These are phyloP conservation scores for Prunus dulcis DNA, from an alignment of 306 rosid genomes.

Conservation along the genomic window DNA sequence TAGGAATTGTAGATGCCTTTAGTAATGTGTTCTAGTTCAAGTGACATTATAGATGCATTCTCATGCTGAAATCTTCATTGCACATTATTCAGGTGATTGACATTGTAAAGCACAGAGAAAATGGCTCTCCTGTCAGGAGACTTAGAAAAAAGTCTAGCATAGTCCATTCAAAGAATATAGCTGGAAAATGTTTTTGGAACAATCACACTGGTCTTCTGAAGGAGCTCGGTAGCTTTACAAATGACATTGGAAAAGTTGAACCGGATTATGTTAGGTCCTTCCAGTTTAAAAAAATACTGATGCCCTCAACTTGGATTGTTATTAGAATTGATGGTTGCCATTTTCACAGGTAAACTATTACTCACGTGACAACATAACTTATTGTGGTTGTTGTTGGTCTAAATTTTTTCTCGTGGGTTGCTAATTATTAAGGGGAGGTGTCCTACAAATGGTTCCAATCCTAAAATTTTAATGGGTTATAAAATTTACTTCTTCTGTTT, in stretches of 20 bases:
- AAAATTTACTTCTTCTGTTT: neutral
- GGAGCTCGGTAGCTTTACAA: conserved; percentile 68
- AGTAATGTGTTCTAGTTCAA: neutral
- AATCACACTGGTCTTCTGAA: conserved; percentile 49
- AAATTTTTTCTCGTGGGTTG: neutral
- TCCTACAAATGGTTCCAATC: neutral
- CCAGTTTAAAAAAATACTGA: conserved; percentile 54
- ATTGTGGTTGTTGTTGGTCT: neutral
- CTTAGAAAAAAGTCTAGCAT: conserved; percentile 43
- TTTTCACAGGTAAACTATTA: conserved; percentile 52
- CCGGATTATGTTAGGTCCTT: conserved; percentile 74
- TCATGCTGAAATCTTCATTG: neutral
- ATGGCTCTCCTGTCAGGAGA: conserved; percentile 65
- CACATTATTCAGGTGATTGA: conserved; percentile 38
- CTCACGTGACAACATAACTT: neutral
- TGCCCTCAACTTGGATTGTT: conserved; percentile 74
- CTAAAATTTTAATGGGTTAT: neutral
- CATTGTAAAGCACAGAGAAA: conserved; percentile 57
- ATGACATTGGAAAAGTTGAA: conserved; percentile 58
- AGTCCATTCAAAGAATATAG: conserved; percentile 57
- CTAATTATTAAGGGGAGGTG: neutral
- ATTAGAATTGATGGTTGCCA: conserved; percentile 83
- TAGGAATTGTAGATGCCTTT: too few species aligned
- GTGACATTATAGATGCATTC: neutral
- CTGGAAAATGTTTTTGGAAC: conserved; percentile 60